These are phyloP conservation scores for Musa beccarii DNA, from an alignment of 176 grass and related monocot genomes.

Conservation along the genomic window DNA sequence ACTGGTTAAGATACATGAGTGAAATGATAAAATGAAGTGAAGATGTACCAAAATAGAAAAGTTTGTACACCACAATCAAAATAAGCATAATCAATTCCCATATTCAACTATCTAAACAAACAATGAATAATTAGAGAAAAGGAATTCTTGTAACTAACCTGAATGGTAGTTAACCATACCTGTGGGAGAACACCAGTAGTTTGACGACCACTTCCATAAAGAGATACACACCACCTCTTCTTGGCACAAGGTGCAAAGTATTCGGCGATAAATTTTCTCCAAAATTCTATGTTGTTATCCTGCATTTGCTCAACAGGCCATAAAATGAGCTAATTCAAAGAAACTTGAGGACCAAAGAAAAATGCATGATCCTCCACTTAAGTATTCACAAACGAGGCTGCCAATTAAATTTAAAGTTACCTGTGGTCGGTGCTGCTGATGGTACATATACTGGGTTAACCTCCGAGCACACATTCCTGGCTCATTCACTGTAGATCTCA, in stretches of 20 bases:
- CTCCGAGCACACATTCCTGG: slow-evolving; percentile 86
- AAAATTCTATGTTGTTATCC: slow-evolving; percentile 99
- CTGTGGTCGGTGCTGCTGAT: slow-evolving; percentile 91
- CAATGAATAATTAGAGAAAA: neutral
- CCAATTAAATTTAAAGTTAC: slow-evolving; percentile 14
- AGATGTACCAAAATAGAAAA: neutral
- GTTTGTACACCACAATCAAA: neutral
- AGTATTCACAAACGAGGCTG: neutral
- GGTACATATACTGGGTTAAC: slow-evolving; percentile 95
- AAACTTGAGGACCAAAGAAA: neutral
- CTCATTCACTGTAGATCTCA: slow-evolving; percentile 51
- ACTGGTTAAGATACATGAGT: neutral
- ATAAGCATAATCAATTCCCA: neutral
- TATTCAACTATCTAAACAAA: neutral
- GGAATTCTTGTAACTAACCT: neutral
- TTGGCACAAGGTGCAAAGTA: slow-evolving; percentile 92
- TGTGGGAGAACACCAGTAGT: slow-evolving; percentile 99
- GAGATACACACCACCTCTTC: slow-evolving; percentile 98
- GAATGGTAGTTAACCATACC: slow-evolving; percentile 24
- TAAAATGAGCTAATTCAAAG: neutral
- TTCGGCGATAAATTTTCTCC: slow-evolving; percentile 91
- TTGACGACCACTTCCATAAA: slow-evolving; percentile 88
- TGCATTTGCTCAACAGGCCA: slow-evolving; percentile 10
- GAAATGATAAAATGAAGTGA: neutral
- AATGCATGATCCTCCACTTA: neutral